These are phyloP conservation scores for Talaromyces amestolkiae DNA, from an alignment of 2,329 filamentous ascomycete genomes.

Conservation along the genomic window DNA sequence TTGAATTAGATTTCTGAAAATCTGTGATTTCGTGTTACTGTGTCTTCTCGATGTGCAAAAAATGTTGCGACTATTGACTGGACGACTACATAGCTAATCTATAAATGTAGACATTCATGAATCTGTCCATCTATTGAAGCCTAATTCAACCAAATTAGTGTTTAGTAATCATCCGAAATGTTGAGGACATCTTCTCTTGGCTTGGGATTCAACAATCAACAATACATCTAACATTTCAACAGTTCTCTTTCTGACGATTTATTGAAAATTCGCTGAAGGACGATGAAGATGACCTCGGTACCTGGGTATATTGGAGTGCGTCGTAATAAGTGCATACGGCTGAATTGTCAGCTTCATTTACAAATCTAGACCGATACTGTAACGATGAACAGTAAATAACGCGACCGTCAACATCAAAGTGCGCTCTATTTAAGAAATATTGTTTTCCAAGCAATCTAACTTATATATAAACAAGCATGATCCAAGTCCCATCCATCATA, in stretches of 20 bases:
- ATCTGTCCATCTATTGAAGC: background rate
- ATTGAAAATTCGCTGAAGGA: background rate
- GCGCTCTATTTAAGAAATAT: background rate
- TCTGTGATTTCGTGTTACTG: background rate
- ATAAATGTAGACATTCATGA: background rate
- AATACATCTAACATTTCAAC: background rate
- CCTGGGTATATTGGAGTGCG: background rate
- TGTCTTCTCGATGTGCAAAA: background rate
- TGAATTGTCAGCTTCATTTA: background rate
- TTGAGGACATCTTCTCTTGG: background rate
- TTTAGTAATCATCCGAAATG: background rate
- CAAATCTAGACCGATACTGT: background rate
- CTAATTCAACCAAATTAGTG: background rate
- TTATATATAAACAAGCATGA: too few species aligned
- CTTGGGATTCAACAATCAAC: background rate
- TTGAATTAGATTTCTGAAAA: background rate
- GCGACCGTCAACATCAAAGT: background rate
- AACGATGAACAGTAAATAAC: background rate
- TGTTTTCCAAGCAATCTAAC: background rate
- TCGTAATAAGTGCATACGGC: background rate
- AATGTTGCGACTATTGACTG: background rate
- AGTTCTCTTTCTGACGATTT: background rate
- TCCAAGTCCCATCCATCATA: background rate
- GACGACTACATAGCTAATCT: background rate
- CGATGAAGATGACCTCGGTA: background rate